phyloP scores from a whole-genome alignment of 352 stramenopile species.

The Pythium scleroteichum region DNA sequence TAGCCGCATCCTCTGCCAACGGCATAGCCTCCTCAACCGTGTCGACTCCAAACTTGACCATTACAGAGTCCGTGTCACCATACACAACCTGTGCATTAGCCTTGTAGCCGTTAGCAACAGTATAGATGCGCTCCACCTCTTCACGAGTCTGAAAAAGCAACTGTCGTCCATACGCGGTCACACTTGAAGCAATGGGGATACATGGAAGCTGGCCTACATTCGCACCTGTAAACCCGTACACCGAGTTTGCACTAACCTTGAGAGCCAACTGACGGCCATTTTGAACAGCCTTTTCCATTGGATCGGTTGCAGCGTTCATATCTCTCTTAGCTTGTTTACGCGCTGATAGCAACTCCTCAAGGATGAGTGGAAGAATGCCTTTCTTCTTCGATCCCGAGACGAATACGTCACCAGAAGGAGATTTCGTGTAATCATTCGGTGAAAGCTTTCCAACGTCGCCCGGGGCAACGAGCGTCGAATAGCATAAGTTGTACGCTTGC shows the following conservation, averaged over 20 bases:
- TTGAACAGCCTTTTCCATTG: slow-evolving; percentile 99
- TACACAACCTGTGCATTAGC: slow-evolving; percentile 98
- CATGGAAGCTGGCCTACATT: slow-evolving; percentile 98
- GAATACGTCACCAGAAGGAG: slow-evolving; percentile 96
- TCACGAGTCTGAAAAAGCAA: slow-evolving; percentile 97
- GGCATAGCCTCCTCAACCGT: slow-evolving; percentile 97
- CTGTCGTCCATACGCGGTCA: slow-evolving; percentile 97
- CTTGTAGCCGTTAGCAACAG: slow-evolving; percentile 91
- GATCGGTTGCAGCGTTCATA: slow-evolving; percentile 98
- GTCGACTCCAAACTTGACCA: slow-evolving; percentile 99
- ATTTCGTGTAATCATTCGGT: slow-evolving; percentile 88
- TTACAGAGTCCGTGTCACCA: slow-evolving; percentile 99
- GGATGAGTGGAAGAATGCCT: slow-evolving; percentile 98
- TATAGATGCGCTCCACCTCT: slow-evolving; percentile 97
- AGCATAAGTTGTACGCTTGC: slow-evolving; percentile 99
- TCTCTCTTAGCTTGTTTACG: slow-evolving; percentile 99
- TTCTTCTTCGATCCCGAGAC: slow-evolving; percentile 95
- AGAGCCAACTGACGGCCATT: slow-evolving; percentile 97
- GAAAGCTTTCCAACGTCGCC: slow-evolving; percentile 64
- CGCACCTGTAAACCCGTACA: slow-evolving; percentile 99
- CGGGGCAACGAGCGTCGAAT: slow-evolving; percentile 96
- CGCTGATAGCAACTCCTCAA: slow-evolving; percentile 96
- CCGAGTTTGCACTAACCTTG: slow-evolving; percentile 98
- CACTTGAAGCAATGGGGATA: slow-evolving; percentile 97
- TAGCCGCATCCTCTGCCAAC: slow-evolving; percentile 96